Conservation (phyloP, 1,284 basidiomycete species). For the Flammula alnicola region DNA sequence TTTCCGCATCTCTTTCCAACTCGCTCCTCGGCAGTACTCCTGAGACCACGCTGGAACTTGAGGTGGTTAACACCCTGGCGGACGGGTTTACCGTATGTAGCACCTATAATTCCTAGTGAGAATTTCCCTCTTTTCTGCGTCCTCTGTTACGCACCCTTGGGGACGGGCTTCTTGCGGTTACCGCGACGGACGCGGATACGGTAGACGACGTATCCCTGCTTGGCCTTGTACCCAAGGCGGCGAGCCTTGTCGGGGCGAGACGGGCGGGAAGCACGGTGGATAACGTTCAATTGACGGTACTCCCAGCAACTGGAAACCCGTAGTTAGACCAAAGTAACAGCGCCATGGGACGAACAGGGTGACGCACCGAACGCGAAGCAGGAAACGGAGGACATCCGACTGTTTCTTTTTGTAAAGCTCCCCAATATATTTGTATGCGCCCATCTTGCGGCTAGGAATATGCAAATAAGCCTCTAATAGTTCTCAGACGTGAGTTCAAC, state of each 20-base stretch:
- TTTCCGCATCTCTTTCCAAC: slow-evolving; percentile 97
- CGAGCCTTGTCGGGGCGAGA: slow-evolving; percentile 99
- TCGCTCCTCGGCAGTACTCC: slow-evolving; percentile 97
- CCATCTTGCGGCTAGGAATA: slow-evolving; percentile 57
- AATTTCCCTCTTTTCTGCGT: no score
- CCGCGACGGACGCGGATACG: slow-evolving; percentile 97
- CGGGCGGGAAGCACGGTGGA: slow-evolving; percentile 97
- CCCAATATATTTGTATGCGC: slow-evolving; percentile 96
- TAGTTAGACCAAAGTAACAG: slow-evolving; percentile 2
- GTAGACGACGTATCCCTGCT: slow-evolving; percentile 99
- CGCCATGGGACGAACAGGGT: neutral
- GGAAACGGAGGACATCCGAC: slow-evolving; percentile 97
- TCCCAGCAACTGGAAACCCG: slow-evolving; percentile 87
- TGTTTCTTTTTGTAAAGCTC: slow-evolving; percentile 97
- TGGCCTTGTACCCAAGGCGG: slow-evolving; percentile 98
- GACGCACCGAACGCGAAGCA: slow-evolving; percentile 93
- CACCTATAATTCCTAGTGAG: no score
- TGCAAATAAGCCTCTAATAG: slow-evolving; percentile 12
- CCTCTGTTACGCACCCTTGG: no score
- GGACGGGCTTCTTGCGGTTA: slow-evolving; percentile 98
- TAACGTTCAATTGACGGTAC: slow-evolving; percentile 97
- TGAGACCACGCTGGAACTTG: slow-evolving; percentile 95
- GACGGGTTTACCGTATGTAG: slow-evolving; percentile 99
- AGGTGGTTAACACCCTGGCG: slow-evolving; percentile 99
- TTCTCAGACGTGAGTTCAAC: slow-evolving; percentile 7